phyloP scores from a whole-genome alignment of 2,329 filamentous ascomycete species.

The Sporothrix mexicana region DNA sequence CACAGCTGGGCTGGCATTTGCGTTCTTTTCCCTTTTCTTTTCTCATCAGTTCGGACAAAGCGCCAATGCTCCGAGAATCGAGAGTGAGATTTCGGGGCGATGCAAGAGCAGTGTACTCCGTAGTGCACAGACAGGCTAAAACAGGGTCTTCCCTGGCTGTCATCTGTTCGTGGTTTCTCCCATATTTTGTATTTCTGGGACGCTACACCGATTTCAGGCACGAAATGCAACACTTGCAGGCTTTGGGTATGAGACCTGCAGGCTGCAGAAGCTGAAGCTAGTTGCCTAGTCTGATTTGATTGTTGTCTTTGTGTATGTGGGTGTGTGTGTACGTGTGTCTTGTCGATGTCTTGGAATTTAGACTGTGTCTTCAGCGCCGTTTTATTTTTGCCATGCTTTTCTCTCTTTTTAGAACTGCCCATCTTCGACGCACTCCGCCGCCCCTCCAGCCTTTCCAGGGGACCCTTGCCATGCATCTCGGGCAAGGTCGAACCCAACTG shows the following conservation, averaged over 20 bases:
- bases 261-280: not conserved
- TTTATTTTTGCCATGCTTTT: slow-evolving; percentile 21
- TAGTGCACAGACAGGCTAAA: not conserved
- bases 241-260: not conserved
- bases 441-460: not conserved
- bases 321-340: not conserved
- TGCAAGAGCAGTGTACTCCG: too few relatives aligned
- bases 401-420: not conserved
- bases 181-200: not conserved
- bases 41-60: not conserved
- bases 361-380: slow-evolving; percentile 5
- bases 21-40: too few relatives aligned
- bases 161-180: not conserved
- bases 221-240: not conserved
- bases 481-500: slow-evolving; percentile 20
- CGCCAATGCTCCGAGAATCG: not conserved
- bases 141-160: slow-evolving; percentile 11
- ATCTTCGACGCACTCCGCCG: not conserved
- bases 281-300: not conserved
- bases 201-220: slow-evolving; percentile 22
- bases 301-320: too few relatives aligned
- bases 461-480: slow-evolving; percentile 21
- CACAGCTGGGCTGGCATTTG: too few relatives aligned
- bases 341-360: not conserved
- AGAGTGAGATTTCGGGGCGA: not conserved